Base-by-base conservation (phyloP, 768 basidiomycete genomes). In the Lepiota venenata region DNA sequence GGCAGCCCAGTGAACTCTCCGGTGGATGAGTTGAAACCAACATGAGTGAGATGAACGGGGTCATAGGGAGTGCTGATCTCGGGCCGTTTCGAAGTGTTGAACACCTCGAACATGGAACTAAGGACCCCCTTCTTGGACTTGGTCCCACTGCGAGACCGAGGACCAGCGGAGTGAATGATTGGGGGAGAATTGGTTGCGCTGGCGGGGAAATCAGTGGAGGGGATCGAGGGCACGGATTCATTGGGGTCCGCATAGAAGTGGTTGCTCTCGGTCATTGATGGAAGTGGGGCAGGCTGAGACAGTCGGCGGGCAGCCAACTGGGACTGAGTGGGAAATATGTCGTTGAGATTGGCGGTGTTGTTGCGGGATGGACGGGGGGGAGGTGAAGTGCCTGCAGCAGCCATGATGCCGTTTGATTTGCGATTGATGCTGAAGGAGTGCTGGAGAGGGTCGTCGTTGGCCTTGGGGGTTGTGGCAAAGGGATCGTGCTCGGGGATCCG, bases 21-120 rank as follows among this genome's bases (percentile, higher is more conserved):
- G 0, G 96, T 98, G 53, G 93, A 96, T 5, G 92, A 91, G 71
- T 99, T 98, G 84, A 98, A 98, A 56, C 96, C 96, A 66, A 99
- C 97, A 67, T 99, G 97, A 2, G 97, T 98, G 64, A 99, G 88
- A 74, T 98, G 96, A 37, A 98, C 96, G 29, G 97, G 97, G 71
- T 99, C 97, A 68, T 96, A 98, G 0, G 97, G 97, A 0, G 94
- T 95, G 67, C 91, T 93, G 76, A 99, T 98, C 71, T 96, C 93
- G 12, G 82, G 84, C 11, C 88, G 82, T 70, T 90, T 92, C 37
- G 80, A 79, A 52, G 81, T 76, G 65, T 80, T 85, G 69, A 92
- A 85, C 61, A 78, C 71, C 50, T 75, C 76, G n/a, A 76, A 76
- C 73, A 93, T 85, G 65, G 91, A 85, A 38, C 87, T 80, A 64